Conservation (phyloP, 129 eudicot species). For the Sambucus nigra region DNA sequence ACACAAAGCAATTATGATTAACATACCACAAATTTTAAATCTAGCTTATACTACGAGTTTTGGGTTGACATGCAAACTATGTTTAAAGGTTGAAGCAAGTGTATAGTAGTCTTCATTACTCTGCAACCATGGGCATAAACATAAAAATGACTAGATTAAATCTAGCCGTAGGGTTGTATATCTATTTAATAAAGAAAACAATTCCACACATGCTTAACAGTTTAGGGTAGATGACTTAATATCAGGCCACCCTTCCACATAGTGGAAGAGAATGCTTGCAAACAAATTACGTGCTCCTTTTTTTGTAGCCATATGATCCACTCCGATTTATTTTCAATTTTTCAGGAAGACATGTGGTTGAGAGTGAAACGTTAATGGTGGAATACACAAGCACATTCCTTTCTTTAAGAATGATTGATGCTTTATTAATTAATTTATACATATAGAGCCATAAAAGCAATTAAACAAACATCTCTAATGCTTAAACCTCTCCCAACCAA, state of each 20-base stretch:
- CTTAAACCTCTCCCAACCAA: conserved; percentile 13
- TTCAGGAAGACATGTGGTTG: no score
- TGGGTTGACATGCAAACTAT: no score
- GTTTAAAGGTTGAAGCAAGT: conserved; percentile 37
- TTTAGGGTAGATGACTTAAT: no score
- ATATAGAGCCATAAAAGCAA: conserved; percentile 7
- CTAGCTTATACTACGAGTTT: no score
- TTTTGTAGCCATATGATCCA: no score
- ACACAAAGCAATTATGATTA: no score
- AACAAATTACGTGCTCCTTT: no score
- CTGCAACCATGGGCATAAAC: conserved; percentile 37
- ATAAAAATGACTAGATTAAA: conserved; percentile 3
- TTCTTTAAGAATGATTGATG: not conserved
- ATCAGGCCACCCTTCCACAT: no score
- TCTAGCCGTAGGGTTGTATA: not conserved
- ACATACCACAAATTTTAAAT: no score
- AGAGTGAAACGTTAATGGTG: not conserved
- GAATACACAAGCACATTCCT: not conserved
- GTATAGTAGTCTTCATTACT: conserved; percentile 20
- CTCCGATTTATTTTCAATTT: no score
- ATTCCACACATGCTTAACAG: not conserved
- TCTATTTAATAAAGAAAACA: not conserved
- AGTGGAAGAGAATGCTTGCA: no score
- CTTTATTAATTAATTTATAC: not conserved
- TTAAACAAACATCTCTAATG: conserved; percentile 22